Conservation (phyloP, 257 asterid species). For the Penstemon eatonii region DNA sequence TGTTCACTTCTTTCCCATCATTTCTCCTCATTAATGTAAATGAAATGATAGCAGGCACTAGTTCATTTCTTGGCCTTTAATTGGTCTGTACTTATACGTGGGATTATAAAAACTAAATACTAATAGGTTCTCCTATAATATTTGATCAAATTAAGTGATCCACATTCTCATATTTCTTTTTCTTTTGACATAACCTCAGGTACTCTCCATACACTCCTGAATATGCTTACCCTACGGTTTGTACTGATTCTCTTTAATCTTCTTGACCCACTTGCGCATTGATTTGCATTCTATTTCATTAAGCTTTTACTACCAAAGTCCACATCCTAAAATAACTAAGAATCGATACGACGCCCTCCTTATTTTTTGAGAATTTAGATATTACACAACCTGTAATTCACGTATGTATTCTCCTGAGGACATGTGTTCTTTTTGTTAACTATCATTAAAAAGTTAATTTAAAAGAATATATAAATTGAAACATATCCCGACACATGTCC, state of each 20-base stretch:
- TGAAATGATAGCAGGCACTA: background rate
- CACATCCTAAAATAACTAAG: no score
- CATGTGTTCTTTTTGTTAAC: no score
- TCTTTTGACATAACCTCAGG: slow-evolving; percentile 46
- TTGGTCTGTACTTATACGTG: background rate
- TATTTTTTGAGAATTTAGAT: no score
- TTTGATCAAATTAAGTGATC: background rate
- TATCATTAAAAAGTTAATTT: no score
- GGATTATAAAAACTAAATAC: background rate
- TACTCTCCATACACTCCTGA: slow-evolving; percentile 82
- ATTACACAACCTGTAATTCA: no score
- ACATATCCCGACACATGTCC: no score
- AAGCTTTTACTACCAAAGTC: no score
- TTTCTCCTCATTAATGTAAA: no score
- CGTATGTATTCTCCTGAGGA: no score
- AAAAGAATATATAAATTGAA: no score
- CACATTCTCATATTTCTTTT: slow-evolving; percentile 21
- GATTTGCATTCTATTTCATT: background rate
- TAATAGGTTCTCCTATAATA: background rate
- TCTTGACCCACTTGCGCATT: background rate
- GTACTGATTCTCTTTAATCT: slow-evolving; percentile 31
- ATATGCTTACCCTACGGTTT: slow-evolving; percentile 79
- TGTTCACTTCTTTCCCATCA: background rate
- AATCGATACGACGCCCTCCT: no score
- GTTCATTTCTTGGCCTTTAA: background rate